These are phyloP conservation scores for Lycium ferocissimum DNA, from an alignment of 257 asterid species.

Conservation along the genomic window DNA sequence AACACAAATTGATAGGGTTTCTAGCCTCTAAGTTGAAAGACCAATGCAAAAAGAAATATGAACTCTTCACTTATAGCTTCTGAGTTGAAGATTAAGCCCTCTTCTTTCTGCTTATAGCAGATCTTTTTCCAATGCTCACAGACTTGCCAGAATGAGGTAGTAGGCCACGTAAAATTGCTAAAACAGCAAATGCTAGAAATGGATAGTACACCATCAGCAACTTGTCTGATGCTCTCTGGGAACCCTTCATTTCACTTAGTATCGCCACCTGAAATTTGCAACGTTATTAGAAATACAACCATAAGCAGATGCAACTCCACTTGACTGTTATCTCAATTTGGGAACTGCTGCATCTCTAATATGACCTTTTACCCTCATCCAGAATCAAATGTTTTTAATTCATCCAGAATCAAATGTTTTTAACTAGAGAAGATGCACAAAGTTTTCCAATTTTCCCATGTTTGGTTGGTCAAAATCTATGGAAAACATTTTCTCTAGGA, in stretches of 20 bases:
- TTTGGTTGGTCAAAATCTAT: no score
- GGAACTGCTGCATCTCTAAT: not conserved
- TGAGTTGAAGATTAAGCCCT: conserved; percentile 47
- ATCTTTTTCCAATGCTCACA: conserved; percentile 49
- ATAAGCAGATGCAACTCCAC: not conserved
- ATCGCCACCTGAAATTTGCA: conserved; percentile 63
- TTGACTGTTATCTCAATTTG: not conserved
- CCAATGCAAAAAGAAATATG: not conserved
- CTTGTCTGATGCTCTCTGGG: conserved; percentile 66
- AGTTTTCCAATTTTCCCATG: no score
- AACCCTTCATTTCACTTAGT: conserved; percentile 61
- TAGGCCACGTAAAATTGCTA: conserved; percentile 79
- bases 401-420: not conserved
- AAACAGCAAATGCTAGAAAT: conserved; percentile 61
- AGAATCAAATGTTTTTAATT: not conserved
- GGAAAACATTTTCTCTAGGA: no score
- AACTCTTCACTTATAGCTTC: not conserved
- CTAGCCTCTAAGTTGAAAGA: not conserved
- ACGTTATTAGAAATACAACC: conserved; percentile 29
- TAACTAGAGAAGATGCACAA: not conserved
- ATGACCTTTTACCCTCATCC: not conserved
- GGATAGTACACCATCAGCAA: conserved; percentile 70
- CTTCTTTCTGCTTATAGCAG: conserved; percentile 58
- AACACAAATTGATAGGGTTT: not conserved
- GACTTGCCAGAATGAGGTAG: conserved; percentile 53